Evolutionary conservation across 306 rosid species (phyloP).

Genomic region (Fragaria vesca): DNA sequence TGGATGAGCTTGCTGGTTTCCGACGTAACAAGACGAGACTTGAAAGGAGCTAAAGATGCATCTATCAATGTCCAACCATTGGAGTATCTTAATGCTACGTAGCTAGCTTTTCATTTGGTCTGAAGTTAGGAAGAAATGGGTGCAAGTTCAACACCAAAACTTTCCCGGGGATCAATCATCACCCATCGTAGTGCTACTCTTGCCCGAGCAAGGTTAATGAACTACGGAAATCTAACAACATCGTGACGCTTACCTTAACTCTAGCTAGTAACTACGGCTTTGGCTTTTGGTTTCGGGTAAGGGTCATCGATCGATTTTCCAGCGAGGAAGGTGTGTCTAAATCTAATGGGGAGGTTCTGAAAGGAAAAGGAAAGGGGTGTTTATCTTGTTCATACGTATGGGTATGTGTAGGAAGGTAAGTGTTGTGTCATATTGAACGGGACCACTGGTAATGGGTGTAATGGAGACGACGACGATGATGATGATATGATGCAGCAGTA

Average conservation of each 20-base stretch:
- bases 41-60: constrained; percentile 7
- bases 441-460: constrained; percentile 60
- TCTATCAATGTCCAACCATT: not conserved
- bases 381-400: constrained; percentile 22
- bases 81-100: not conserved
- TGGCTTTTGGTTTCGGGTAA: not conserved
- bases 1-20: constrained; percentile 1
- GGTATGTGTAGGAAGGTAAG: constrained; percentile 40
- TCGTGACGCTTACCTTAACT: not conserved
- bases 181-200: not conserved
- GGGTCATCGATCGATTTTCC: not conserved
- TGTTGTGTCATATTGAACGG: constrained; percentile 46
- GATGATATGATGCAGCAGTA: constrained; percentile 21
- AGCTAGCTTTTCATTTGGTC: not conserved
- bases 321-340: constrained; percentile 18
- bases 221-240: not conserved
- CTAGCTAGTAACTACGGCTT: not conserved
- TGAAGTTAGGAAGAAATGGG: constrained; percentile 3
- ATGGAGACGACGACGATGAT: constrained; percentile 44
- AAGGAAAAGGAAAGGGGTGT: constrained; percentile 11
- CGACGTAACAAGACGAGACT: constrained; percentile 13
- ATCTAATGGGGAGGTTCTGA: constrained; percentile 16
- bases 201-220: not conserved
- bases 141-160: not conserved
- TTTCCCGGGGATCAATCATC: not conserved